Evolutionary conservation across 2,329 filamentous ascomycete species (phyloP).

Genomic region (Penicillium sp.): DNA sequence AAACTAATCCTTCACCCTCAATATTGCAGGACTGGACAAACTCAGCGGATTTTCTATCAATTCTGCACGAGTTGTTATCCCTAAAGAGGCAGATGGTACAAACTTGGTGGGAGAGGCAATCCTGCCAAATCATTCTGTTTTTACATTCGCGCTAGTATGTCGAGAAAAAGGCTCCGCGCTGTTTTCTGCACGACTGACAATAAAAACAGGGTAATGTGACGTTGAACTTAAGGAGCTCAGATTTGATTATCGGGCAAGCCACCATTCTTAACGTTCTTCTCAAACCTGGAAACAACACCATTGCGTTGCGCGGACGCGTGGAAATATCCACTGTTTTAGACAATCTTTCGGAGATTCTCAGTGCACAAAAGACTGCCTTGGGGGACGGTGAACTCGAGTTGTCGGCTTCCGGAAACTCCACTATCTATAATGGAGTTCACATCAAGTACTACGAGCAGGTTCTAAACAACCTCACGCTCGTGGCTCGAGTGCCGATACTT

Average conservation of each 20-base stretch:
- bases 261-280: constrained; percentile 27
- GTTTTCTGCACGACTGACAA: neutral
- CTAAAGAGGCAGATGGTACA: constrained; percentile 45
- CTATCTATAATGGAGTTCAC: constrained; percentile 23
- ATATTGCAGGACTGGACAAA: constrained; percentile 41
- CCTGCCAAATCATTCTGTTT: constrained; percentile 54
- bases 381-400: constrained; percentile 18
- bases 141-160: constrained; percentile 46
- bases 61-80: constrained; percentile 47
- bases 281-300: constrained; percentile 30
- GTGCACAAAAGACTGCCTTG: constrained; percentile 18
- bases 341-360: constrained; percentile 24
- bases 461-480: constrained; percentile 24
- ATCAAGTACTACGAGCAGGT: constrained; percentile 29
- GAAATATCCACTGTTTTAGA: constrained; percentile 17
- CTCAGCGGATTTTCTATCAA: constrained; percentile 49
- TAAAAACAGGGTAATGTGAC: constrained; percentile 51
- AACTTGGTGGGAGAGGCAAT: constrained; percentile 54
- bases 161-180: too few relatives aligned
- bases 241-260: constrained; percentile 28
- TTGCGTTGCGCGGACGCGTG: constrained; percentile 24
- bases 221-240: constrained; percentile 47
- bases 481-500: constrained; percentile 24
- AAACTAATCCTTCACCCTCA: neutral
- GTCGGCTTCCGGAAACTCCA: constrained; percentile 24